phyloP scores from a whole-genome alignment of 1,139 yeast genomes.

The Barnettozyma hawaiiensis region DNA sequence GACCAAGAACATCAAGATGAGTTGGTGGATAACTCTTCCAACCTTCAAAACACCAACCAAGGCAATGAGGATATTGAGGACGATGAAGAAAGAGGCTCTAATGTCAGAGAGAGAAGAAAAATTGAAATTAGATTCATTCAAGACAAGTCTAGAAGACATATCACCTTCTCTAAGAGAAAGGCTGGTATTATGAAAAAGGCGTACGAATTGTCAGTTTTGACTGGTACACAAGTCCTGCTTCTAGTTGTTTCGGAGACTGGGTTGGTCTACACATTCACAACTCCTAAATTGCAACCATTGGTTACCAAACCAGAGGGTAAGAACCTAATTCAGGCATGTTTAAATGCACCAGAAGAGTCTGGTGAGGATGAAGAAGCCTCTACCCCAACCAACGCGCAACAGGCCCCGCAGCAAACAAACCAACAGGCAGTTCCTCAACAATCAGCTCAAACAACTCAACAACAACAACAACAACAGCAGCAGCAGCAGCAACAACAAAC shows the following conservation, averaged over 20 bases:
- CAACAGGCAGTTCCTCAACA: constrained; percentile 19
- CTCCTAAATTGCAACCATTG: constrained; percentile 95
- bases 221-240: constrained; percentile 93
- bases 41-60: constrained; percentile 11
- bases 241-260: constrained; percentile 97
- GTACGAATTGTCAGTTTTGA: constrained; percentile 87
- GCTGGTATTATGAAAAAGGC: constrained; percentile 99
- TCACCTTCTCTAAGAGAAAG: constrained; percentile 93
- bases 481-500: constrained; percentile 20
- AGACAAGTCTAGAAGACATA: constrained; percentile 95
- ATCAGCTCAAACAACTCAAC: constrained; percentile 18
- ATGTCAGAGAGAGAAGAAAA: constrained; percentile 83
- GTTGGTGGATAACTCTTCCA: constrained; percentile 14
- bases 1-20: constrained; percentile 21
- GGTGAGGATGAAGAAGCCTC: constrained; percentile 51
- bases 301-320: constrained; percentile 97
- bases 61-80: constrained; percentile 43
- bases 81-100: constrained; percentile 67
- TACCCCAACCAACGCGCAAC: constrained; percentile 23
- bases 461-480: constrained; percentile 18
- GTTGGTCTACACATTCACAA: constrained; percentile 95
- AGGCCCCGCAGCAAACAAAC: constrained; percentile 11
- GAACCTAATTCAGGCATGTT: constrained; percentile 91
- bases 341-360: constrained; percentile 84
- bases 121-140: constrained; percentile 96